Base-by-base conservation (phyloP, 306 rosid species). In the Pyrus communis region DNA sequence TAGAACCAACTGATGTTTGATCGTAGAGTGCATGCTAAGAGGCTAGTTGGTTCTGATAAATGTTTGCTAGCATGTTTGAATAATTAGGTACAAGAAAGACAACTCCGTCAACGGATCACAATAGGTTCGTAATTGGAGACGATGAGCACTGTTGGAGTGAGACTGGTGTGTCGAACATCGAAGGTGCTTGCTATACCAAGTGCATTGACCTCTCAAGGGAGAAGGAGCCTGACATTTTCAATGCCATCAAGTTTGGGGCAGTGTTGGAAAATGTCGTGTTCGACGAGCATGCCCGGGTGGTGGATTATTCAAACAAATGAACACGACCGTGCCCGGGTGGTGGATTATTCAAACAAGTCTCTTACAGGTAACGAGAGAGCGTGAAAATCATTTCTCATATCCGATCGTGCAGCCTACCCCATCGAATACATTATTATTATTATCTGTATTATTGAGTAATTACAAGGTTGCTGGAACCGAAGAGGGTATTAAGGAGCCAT, bases 241-340 rank as follows among this genome's bases (percentile, higher is more conserved):
- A 87, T n/a, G 86, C 88, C 73, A 84, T 84, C 78, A 87, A 84
- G 59, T 87, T 87, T 19, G 90, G 87, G 42, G 85, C 87, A 93
- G 96, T 93, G n/a, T 40, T 91, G 78, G 98, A 93, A 81, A 93
- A 93, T 28, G 87, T 93, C 30, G 97, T 91, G 80, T 93, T 93
- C 70, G 93, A 91, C 54, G 95, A 91, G 86, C 91, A 83, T 67
- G 79, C 89, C 0, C 69, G 97, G 42, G 91, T 86, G 22, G 93
- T 93, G 46, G 93, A 93, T 75, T 93, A 80, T 75, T 25, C 27
- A 25, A 25, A 25, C 27, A 25, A 25, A 25, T 25, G 2, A 25
- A 25, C 27, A 25, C 2, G 27, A 25, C 27, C 27, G 27, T 25
- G 27, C 27, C 27, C 27, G 27, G 27, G 27, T 25, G 27, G 27